phyloP scores from a whole-genome alignment of 2,329 filamentous ascomycete genomes.

The Hymenoscyphus scutula region DNA sequence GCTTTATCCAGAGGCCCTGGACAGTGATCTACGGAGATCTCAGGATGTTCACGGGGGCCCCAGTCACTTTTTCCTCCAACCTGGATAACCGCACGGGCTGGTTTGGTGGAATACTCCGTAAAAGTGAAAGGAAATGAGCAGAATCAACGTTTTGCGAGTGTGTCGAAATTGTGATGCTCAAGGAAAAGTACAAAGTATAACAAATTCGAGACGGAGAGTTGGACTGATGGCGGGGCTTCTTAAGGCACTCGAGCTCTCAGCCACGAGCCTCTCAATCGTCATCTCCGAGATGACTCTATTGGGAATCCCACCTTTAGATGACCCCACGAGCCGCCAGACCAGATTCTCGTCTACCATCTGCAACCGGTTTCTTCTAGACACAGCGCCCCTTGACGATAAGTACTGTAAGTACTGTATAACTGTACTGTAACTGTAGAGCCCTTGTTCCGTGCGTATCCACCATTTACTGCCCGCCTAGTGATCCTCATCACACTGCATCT shows the following conservation, averaged over 20 bases:
- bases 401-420: no score
- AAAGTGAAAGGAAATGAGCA: background rate
- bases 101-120: background rate
- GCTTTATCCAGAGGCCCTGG: slow-evolving; percentile 15
- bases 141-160: background rate
- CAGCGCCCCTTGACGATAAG: background rate
- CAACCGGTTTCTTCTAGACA: background rate
- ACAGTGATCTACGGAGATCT: slow-evolving; percentile 24
- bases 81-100: slow-evolving; percentile 4
- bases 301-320: background rate
- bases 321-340: background rate
- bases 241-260: no score
- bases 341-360: background rate
- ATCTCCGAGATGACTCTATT: background rate
- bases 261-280: background rate
- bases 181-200: background rate
- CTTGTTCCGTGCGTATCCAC: background rate
- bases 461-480: background rate
- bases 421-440: background rate
- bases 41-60: slow-evolving; percentile 12
- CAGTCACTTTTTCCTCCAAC: background rate
- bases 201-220: background rate
- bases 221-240: no score
- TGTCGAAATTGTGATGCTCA: slow-evolving; percentile 2
- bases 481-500: slow-evolving; percentile 15